These are phyloP conservation scores for Prototheca wickerhamii DNA, from an alignment of 163 green algal species.

Conservation along the genomic window DNA sequence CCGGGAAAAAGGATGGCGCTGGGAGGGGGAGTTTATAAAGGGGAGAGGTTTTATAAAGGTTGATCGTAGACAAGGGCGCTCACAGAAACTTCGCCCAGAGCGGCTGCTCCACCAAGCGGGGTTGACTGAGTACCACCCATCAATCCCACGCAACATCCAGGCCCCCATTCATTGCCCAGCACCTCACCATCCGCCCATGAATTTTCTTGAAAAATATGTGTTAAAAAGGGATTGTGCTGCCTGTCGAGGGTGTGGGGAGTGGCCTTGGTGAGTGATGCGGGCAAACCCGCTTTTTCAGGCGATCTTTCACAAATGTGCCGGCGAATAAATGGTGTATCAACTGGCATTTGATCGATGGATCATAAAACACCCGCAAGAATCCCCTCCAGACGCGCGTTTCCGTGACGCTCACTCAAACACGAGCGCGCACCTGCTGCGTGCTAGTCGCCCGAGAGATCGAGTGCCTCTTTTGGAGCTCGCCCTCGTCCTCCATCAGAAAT, in stretches of 20 bases:
- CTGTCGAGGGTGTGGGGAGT: no score
- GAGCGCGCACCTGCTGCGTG: slow-evolving; percentile 2
- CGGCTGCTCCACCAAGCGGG: no score
- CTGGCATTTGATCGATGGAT: no score
- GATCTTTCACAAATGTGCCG: no score
- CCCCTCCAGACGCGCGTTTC: no score
- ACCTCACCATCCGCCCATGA: slow-evolving; percentile 75
- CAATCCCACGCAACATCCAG: neutral
- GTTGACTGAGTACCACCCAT: no score
- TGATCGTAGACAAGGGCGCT: neutral
- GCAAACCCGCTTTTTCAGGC: neutral
- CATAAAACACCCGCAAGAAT: no score
- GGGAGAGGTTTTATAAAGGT: neutral
- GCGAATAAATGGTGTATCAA: neutral
- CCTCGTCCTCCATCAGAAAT: neutral
- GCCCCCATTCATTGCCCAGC: neutral
- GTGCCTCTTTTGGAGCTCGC: neutral
- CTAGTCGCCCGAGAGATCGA: neutral
- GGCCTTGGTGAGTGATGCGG: no score
- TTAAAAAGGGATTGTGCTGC: slow-evolving; percentile 47
- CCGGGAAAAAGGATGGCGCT: slow-evolving; percentile 92
- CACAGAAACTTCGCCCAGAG: no score
- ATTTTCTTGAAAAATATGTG: slow-evolving; percentile 76
- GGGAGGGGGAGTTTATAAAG: neutral
- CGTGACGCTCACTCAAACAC: neutral